These are phyloP conservation scores for Colletotrichum brevisporum DNA, from an alignment of 2,329 filamentous ascomycete genomes.

Conservation along the genomic window DNA sequence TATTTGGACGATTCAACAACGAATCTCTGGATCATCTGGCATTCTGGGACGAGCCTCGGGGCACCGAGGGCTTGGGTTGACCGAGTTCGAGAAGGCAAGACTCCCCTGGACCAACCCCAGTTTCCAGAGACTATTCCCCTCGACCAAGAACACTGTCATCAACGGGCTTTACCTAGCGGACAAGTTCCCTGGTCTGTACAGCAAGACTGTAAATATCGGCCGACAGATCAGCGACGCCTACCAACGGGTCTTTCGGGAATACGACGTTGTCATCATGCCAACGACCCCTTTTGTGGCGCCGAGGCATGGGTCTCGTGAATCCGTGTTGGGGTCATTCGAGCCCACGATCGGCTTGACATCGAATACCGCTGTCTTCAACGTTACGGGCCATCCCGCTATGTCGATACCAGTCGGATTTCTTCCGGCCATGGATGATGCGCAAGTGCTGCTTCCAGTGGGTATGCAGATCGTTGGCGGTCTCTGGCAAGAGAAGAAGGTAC, in stretches of 20 bases:
- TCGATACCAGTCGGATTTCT: constrained; percentile 65
- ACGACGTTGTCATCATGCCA: constrained; percentile 63
- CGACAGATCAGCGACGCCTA: constrained; percentile 63
- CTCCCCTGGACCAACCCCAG: constrained; percentile 61
- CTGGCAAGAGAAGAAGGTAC: constrained; percentile 64
- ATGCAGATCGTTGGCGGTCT: constrained; percentile 68
- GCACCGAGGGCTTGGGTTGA: constrained; percentile 62
- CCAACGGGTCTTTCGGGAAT: constrained; percentile 54
- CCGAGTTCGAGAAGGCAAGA: constrained; percentile 64
- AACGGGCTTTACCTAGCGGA: constrained; percentile 63
- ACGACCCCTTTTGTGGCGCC: constrained; percentile 64
- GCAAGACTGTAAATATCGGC: constrained; percentile 64
- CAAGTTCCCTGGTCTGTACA: constrained; percentile 60
- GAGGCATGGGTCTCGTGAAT: constrained; percentile 54
- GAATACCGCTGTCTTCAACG: constrained; percentile 71
- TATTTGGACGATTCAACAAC: constrained; percentile 65
- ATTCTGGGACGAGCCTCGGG: constrained; percentile 61
- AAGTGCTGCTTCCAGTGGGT: constrained; percentile 62
- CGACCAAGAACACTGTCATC: constrained; percentile 68
- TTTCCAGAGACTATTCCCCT: constrained; percentile 66
- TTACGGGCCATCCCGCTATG: constrained; percentile 70
- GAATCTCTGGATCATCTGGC: constrained; percentile 58
- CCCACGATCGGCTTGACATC: constrained; percentile 67
- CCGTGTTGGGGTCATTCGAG: constrained; percentile 60
- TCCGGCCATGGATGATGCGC: constrained; percentile 53